Evolutionary conservation across 2,329 filamentous ascomycete genomes (phyloP), one percentile per base, ranked within the genome.

Genomic region (Calonectria honghensis): DNA sequence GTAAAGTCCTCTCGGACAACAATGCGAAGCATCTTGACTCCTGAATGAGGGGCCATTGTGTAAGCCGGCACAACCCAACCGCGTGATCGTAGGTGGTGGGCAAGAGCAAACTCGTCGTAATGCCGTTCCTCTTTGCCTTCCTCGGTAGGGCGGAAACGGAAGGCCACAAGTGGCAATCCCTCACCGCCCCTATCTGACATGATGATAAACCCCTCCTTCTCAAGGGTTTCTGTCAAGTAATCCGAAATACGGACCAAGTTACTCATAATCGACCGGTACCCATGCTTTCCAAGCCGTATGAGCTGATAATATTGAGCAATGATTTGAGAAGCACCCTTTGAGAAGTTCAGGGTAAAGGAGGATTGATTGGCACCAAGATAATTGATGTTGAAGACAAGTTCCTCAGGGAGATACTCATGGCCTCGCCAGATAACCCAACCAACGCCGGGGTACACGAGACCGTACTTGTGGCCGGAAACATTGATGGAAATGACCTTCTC

Each of bases 351-450:
- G 0, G 96, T 98, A 87, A 98, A 98, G 3, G 95, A 98, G 2
- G 96, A 94, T 84, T 98, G 96, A 83, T 98, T 95, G 14, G 96
- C 96, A 64, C 96, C 96, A 9, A 98, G 93, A 87, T 98, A 98
- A 90, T 98, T 98, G 91, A 98, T 98, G 90, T 98, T 98, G 91
- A 98, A 98, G 81, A 98, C 95, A 27, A 98, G 92, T 82, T 98
- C 96, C 83, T 96, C 90, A 6, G 96, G 96, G 3, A 98, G 90
- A 86, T 90, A 97, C 84, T 97, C 93, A 65, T 95, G 91, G 51
- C 92, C 91, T 63, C 96, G 92, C 96, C 96, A 98, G 78, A 98
- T 89, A 10, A 96, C 93, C 96, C 96, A 98, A 73, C 96, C 96
- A 18, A 98, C 95, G 84, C 96, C 96, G 0, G 96, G 96, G 83